Evolutionary conservation across 306 rosid species (phyloP).

Genomic region (Cercis canadensis): DNA sequence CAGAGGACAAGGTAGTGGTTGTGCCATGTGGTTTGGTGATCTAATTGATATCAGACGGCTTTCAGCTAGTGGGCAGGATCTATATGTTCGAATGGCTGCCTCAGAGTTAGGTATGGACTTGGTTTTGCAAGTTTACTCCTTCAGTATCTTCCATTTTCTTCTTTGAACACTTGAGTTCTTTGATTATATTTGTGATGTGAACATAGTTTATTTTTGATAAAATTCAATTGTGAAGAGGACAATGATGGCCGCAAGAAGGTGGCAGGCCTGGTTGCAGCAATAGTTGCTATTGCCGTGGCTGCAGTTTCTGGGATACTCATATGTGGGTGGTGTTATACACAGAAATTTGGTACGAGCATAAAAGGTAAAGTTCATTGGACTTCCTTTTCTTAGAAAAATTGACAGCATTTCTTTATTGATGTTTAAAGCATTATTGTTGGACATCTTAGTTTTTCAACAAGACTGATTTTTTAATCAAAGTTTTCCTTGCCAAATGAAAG

Average conservation of each 20-base stretch:
- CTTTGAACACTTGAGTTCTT: not conserved
- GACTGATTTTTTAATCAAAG: not conserved
- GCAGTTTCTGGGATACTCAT: conserved; percentile 24
- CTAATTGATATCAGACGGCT: conserved; percentile 55
- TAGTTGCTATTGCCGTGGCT: conserved; percentile 27
- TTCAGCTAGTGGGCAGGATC: conserved; percentile 64
- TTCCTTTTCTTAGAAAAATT: not conserved
- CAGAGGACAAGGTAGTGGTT: conserved; percentile 66
- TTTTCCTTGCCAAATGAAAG: not conserved
- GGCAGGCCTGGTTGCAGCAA: conserved; percentile 27
- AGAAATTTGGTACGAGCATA: conserved; percentile 21
- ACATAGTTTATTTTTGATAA: conserved; percentile 31
- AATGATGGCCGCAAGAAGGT: conserved; percentile 38
- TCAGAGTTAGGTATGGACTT: conserved; percentile 61
- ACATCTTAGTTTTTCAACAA: not conserved
- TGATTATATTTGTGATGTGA: conserved; percentile 22
- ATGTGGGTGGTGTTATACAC: conserved; percentile 32
- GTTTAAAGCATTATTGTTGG: not conserved
- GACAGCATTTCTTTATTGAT: not conserved
- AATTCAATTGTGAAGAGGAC: conserved; percentile 27
- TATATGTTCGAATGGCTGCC: conserved; percentile 61
- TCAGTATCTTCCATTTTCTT: not conserved
- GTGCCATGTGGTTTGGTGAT: conserved; percentile 76
- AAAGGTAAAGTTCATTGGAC: conserved; percentile 34
- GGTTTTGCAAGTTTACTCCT: not conserved